Evolutionary conservation across 2,329 filamentous ascomycete genomes (phyloP), one percentile per base, ranked within the genome.

Genomic region (Colletotrichum cuscutae): DNA sequence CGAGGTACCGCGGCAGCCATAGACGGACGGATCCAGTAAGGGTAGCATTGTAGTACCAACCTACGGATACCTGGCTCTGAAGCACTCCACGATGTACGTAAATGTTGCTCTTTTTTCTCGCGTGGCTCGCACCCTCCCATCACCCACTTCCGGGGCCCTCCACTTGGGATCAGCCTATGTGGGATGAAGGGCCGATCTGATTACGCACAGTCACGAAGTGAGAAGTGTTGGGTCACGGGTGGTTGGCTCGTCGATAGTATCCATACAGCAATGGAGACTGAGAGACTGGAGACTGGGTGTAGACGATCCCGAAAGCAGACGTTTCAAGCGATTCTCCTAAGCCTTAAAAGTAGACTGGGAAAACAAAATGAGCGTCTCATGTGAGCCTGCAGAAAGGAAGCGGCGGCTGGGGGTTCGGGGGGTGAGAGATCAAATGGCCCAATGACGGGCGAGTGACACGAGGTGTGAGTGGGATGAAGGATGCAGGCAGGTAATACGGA

Each of bases 141-240:
- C 32, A 35, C 11, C 32, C 56, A 15, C 53, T 35, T 35, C 24
- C 37, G 54, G 54, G 24, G 54, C 35, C 60, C 71, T 65, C 71
- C 66, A 73, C 71, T 62, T 61, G 46, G 19, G 35, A 61, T 58
- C 54, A 52, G 42, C 46, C 28, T 12, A 19, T 42, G 28, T 65
- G 60, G 71, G n/a, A 61, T 73, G 56, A 73, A 73, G 66, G 71
- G 56, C 66, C 60, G 46, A 72, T 71, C 66, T 65, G 59, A 52
- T 52, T 65, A 24, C 49, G 56, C 66, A 65, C 28, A 56, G 54
- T 42, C 37, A 52, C 24, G 22, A 2, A 7, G 49, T 22, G 52
- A 8, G 24, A 24, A 19, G 5, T 15, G 52, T 52, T 59, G 58
- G 57, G 37, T 19, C 37, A 42, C 37, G 13, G 37, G 49, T 52